A percentile compares a stretch with the other conserved stretches of the same genome.
These are phyloP conservation scores for Fusarium aywerte DNA, from an alignment of 2,329 filamentous ascomycete species.

Conservation along the genomic window DNA sequence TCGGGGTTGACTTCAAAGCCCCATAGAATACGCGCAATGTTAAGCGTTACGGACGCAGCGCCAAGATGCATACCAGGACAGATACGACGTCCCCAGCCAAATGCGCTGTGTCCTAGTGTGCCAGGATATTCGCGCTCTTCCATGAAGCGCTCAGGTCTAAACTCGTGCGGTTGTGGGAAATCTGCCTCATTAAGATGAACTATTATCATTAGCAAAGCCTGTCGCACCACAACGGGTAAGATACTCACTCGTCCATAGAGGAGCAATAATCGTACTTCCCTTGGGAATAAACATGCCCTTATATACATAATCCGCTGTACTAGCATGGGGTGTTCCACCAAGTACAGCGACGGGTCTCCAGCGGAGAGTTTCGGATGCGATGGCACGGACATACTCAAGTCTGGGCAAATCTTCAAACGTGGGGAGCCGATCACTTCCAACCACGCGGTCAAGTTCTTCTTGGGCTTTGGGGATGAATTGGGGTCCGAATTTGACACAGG, in stretches of 20 bases:
- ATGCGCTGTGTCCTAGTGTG: conserved; percentile 52
- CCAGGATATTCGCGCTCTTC: conserved; percentile 52
- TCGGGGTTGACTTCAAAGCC: conserved; percentile 57
- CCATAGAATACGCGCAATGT: conserved; percentile 63
- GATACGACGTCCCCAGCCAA: conserved; percentile 56
- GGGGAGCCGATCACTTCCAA: conserved; percentile 52
- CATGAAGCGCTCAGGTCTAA: conserved; percentile 52
- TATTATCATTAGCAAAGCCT: background rate
- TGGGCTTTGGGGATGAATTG: conserved; percentile 58
- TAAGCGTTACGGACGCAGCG: conserved; percentile 59
- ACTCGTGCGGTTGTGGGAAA: conserved; percentile 55
- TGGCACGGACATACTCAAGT: conserved; percentile 52
- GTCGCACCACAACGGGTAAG: fast-evolving
- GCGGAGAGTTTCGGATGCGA: conserved; percentile 54
- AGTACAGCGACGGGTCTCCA: conserved; percentile 57
- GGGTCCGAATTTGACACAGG: conserved; percentile 62
- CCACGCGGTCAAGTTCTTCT: conserved; percentile 53
- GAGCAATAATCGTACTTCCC: conserved; percentile 56
- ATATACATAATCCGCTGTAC: conserved; percentile 55
- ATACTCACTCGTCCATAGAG: conserved; percentile 56
- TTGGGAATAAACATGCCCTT: conserved; percentile 58
- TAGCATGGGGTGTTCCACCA: conserved; percentile 59
- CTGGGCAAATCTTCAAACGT: conserved; percentile 51
- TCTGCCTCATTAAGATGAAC: conserved; percentile 56
- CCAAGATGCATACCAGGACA: conserved; percentile 62